Evolutionary conservation across 768 basidiomycete species (phyloP).

Genomic region (Leucocoprinus birnbaumii): DNA sequence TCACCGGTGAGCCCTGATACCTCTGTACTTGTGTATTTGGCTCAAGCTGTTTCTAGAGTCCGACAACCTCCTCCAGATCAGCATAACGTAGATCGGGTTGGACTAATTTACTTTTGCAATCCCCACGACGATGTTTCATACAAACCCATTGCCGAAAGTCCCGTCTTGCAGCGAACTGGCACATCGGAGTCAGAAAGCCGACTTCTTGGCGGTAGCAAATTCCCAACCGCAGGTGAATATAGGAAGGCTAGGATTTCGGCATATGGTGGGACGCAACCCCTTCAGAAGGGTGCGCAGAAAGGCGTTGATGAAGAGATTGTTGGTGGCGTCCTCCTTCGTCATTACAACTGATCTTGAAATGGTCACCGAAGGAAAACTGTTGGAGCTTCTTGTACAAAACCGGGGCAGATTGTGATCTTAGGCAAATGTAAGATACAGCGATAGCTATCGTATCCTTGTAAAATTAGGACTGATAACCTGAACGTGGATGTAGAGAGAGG

Average conservation of each 20-base stretch:
- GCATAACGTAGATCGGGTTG: conserved; percentile 43
- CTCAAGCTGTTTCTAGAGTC: conserved; percentile 33
- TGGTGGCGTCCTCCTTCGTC: conserved; percentile 52
- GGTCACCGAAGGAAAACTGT: no score
- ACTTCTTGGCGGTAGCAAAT: conserved; percentile 33
- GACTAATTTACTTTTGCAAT: conserved; percentile 57
- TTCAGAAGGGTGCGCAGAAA: conserved; percentile 34
- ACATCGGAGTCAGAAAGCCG: no score
- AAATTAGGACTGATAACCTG: no score
- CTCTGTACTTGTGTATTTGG: background rate
- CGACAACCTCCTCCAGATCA: conserved; percentile 58
- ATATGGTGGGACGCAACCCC: conserved; percentile 48
- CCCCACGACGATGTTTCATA: conserved; percentile 48
- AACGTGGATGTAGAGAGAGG: no score
- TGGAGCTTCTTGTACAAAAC: no score
- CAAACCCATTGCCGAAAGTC: conserved; percentile 42
- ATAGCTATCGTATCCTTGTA: no score
- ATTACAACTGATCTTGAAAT: conserved; percentile 57
- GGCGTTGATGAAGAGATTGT: conserved; percentile 57
- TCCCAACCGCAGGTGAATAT: conserved; percentile 53
- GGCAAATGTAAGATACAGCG: no score
- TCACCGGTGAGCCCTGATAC: conserved; percentile 30
- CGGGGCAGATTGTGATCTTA: no score
- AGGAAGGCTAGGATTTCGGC: conserved; percentile 46
- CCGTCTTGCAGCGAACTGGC: conserved; percentile 44